These are phyloP conservation scores for Puccinia polysora DNA, from an alignment of 1,284 basidiomycete species.

Conservation along the genomic window DNA sequence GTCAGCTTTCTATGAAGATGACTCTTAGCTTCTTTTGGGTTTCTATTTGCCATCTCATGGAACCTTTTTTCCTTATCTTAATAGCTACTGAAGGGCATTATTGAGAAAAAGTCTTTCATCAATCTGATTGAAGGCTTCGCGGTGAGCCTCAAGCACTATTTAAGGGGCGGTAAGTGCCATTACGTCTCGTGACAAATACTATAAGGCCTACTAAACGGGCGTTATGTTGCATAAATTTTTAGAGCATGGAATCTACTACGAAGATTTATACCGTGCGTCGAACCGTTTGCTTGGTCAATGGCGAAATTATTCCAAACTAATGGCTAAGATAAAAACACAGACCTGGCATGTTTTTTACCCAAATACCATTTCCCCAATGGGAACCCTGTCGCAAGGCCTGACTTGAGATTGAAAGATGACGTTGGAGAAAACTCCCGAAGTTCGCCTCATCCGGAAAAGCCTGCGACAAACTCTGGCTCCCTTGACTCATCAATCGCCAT, in stretches of 20 bases:
- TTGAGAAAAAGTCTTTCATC: constrained; percentile 37
- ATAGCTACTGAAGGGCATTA: constrained; percentile 10
- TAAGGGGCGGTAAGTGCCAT: constrained; percentile 31
- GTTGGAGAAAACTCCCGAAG: not conserved
- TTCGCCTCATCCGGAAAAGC: not conserved
- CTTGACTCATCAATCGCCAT: not conserved
- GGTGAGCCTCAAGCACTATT: constrained; percentile 33
- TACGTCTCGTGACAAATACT: not conserved
- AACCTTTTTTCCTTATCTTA: not conserved
- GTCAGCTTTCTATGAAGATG: not conserved
- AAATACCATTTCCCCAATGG: constrained; percentile 26
- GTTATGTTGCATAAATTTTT: not conserved
- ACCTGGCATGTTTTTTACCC: constrained; percentile 33
- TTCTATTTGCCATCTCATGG: not conserved
- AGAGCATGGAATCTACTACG: constrained; percentile 35
- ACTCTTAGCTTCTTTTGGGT: not conserved
- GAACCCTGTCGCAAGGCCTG: constrained; percentile 14
- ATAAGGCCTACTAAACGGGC: not conserved
- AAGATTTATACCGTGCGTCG: constrained; percentile 33
- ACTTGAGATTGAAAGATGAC: not conserved
- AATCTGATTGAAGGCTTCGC: constrained; percentile 36
- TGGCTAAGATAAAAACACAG: not conserved
- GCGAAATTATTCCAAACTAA: not conserved
- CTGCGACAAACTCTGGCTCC: not conserved
- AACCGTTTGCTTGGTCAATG: not conserved